A percentile compares a stretch with the other conserved stretches of the same genome.
Conservation (phyloP, 225 moss, liverwort and hornwort species). For the Neckera pumila region DNA sequence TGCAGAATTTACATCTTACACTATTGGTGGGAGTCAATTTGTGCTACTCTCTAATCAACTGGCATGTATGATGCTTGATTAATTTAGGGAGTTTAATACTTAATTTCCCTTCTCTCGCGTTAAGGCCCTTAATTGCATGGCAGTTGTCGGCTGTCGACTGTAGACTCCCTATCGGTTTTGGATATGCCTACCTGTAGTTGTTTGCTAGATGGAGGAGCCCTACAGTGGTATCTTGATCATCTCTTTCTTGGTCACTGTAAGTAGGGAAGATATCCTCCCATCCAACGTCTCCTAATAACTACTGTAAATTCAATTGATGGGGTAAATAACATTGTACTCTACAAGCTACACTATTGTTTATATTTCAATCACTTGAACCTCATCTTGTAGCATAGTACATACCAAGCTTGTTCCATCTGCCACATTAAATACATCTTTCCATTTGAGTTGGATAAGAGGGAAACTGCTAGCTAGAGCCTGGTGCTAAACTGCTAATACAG, state of each 20-base stretch:
- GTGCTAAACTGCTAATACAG: too few species aligned
- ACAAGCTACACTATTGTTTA: not conserved
- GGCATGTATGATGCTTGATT: too few species aligned
- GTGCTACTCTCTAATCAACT: too few species aligned
- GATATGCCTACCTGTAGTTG: not conserved
- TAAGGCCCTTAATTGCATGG: not conserved
- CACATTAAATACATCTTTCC: not conserved
- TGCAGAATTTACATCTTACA: not conserved
- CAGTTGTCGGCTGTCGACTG: not conserved
- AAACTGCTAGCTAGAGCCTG: too few species aligned
- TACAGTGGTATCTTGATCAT: not conserved
- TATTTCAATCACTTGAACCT: not conserved
- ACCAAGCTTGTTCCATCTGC: not conserved
- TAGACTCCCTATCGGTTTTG: not conserved
- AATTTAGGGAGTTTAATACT: not conserved
- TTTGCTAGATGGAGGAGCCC: too few species aligned
- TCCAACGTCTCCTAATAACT: not conserved
- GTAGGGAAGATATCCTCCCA: too few species aligned
- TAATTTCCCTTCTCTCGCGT: not conserved
- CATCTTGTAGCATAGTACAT: not conserved
- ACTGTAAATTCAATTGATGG: too few species aligned
- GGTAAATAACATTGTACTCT: not conserved
- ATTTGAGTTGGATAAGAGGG: not conserved
- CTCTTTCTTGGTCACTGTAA: not conserved
- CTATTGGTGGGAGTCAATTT: not conserved